phyloP scores from a whole-genome alignment of 2,329 filamentous ascomycete species.

The Hypoxylon sp. region DNA sequence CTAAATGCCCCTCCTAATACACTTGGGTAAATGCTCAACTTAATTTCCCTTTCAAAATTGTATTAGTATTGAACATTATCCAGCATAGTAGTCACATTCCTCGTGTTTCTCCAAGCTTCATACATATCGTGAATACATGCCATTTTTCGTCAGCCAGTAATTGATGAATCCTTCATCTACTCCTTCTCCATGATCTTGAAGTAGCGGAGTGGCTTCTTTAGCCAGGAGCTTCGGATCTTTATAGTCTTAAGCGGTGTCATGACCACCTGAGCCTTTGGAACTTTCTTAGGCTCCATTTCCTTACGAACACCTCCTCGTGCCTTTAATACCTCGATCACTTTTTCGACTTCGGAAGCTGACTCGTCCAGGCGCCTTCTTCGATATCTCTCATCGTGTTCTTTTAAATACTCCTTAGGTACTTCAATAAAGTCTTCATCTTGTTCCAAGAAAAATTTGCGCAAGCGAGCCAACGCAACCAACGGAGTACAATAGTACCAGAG shows the following conservation, averaged over 20 bases:
- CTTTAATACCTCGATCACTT: slow-evolving; percentile 26
- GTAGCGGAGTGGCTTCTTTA: neutral
- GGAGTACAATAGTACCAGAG: slow-evolving; percentile 10
- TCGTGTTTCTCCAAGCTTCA: neutral
- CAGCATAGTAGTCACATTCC: neutral
- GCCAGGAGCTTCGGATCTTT: neutral
- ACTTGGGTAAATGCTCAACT: neutral
- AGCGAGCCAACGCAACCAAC: neutral
- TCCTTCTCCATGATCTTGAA: neutral
- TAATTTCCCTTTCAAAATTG: too few relatives aligned
- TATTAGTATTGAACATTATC: neutral
- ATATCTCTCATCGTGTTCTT: neutral
- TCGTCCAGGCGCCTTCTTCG: neutral
- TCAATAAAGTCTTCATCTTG: too few relatives aligned
- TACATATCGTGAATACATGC: neutral
- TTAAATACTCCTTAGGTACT: too few relatives aligned
- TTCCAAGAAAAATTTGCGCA: neutral
- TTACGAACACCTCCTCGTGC: slow-evolving; percentile 28
- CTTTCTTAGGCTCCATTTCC: neutral
- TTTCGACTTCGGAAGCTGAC: slow-evolving; percentile 5
- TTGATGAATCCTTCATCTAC: neutral
- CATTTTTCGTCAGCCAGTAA: neutral
- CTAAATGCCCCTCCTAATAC: too few relatives aligned
- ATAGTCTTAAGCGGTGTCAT: neutral
- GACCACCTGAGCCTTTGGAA: neutral